phyloP scores from a whole-genome alignment of 1,284 basidiomycete genomes.

The Tilletia walkeri region DNA sequence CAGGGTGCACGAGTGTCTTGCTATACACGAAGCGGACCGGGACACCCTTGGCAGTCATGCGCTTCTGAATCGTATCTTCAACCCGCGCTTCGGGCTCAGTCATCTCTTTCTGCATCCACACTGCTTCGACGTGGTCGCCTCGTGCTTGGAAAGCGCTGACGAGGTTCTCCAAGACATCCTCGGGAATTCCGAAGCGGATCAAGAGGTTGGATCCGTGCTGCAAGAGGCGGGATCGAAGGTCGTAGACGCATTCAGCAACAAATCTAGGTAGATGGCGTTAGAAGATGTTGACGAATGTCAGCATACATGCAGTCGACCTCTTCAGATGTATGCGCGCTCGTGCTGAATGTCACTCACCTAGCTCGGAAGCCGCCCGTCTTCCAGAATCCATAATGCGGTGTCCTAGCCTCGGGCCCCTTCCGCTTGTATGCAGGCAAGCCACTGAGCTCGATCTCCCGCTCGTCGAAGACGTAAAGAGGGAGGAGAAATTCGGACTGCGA shows the following conservation, averaged over 20 bases:
- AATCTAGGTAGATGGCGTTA: conserved; percentile 47
- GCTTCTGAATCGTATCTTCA: conserved; percentile 34
- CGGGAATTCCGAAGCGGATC: conserved; percentile 61
- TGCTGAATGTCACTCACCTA: conserved; percentile 31
- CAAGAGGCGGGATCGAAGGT: conserved; percentile 58
- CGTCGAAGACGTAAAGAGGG: conserved; percentile 63
- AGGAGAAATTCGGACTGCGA: conserved; percentile 58
- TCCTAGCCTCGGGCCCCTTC: conserved; percentile 53
- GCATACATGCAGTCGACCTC: not conserved
- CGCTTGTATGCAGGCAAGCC: conserved; percentile 58
- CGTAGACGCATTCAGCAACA: conserved; percentile 61
- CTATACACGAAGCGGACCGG: conserved; percentile 42
- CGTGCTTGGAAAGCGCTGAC: conserved; percentile 37
- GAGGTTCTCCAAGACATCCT: conserved; percentile 52
- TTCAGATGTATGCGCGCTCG: not conserved
- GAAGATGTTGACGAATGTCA: not conserved
- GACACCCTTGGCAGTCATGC: conserved; percentile 32
- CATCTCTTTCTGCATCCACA: conserved; percentile 52
- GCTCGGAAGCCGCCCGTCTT: conserved; percentile 58
- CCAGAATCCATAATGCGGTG: conserved; percentile 60
- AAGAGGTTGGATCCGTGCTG: conserved; percentile 59
- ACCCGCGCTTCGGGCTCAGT: conserved; percentile 40
- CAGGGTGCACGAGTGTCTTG: conserved; percentile 53
- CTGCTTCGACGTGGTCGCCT: conserved; percentile 45
- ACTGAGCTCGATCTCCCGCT: conserved; percentile 60